A percentile compares a stretch with the other conserved stretches of the same genome.
Evolutionary conservation across 2,329 filamentous ascomycete species (phyloP).

Genomic region (Trichocomaceae sp.): DNA sequence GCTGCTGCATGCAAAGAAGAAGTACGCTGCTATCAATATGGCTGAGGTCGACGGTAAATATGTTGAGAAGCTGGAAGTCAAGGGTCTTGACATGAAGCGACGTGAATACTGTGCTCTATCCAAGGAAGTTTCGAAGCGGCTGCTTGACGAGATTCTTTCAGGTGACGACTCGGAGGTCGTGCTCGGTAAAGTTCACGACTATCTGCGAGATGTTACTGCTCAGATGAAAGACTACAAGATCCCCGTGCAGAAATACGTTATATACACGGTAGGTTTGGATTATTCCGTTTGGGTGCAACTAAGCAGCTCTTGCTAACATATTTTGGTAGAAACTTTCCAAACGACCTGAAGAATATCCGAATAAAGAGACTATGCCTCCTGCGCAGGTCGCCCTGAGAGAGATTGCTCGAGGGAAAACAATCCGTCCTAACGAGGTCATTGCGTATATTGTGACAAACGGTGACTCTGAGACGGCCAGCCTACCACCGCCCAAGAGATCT

Average conservation of each 20-base stretch:
- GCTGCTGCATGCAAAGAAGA: conserved; percentile 95
- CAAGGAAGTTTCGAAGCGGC: conserved; percentile 84
- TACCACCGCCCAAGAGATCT: conserved; percentile 74
- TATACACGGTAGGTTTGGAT: conserved; percentile 60
- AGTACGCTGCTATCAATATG: conserved; percentile 95
- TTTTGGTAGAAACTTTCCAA: conserved; percentile 77
- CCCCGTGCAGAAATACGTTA: conserved; percentile 83
- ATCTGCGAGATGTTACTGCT: conserved; percentile 72
- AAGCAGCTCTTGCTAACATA: conserved; percentile 10
- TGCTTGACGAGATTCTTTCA: conserved; percentile 90
- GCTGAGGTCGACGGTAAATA: conserved; percentile 83
- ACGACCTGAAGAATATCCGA: conserved; percentile 85
- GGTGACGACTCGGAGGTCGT: conserved; percentile 87
- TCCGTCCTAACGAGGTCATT: conserved; percentile 93
- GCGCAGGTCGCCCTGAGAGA: conserved; percentile 91
- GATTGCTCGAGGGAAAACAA: conserved; percentile 73
- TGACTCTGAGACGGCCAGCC: conserved; percentile 54
- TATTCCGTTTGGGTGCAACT: neutral
- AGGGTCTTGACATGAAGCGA: conserved; percentile 95
- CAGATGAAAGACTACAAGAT: conserved; percentile 79
- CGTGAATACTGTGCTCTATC: conserved; percentile 94
- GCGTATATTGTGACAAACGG: conserved; percentile 81
- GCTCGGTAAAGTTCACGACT: conserved; percentile 85
- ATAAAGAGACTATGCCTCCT: conserved; percentile 90
- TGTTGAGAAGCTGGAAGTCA: conserved; percentile 92